Conservation (phyloP, 495 filamentous ascomycete genomes). For the Neurospora sp. region DNA sequence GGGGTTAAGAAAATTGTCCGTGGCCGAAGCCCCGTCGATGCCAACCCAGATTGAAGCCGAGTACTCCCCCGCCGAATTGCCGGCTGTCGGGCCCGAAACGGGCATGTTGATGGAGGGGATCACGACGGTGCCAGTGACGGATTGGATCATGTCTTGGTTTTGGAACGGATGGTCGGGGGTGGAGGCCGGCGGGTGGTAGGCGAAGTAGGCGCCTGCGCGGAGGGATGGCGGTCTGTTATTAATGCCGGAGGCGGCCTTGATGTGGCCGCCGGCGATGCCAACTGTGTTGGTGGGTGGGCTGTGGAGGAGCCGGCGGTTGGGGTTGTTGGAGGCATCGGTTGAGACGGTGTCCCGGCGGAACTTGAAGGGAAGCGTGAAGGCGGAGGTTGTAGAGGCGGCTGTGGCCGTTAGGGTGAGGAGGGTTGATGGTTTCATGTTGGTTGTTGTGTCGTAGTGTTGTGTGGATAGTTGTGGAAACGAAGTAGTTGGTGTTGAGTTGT, state of each 20-base stretch:
- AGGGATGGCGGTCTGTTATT: constrained; percentile 1
- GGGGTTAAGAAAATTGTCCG: background rate
- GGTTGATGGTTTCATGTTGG: constrained; percentile 7
- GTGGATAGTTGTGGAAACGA: background rate
- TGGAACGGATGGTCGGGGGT: background rate
- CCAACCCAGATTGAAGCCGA: constrained; percentile 20
- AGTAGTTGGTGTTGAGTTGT: background rate
- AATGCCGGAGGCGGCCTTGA: background rate
- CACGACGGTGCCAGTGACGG: constrained; percentile 6
- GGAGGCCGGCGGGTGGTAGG: background rate
- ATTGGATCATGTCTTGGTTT: constrained; percentile 1
- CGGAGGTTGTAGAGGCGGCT: background rate
- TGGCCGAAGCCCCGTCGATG: constrained; percentile 8
- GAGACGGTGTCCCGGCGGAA: background rate
- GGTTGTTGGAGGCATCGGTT: background rate
- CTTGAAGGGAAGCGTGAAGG: background rate
- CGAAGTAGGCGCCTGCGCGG: constrained; percentile 11
- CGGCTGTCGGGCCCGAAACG: constrained; percentile 12
- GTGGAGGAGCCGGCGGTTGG: constrained; percentile 3
- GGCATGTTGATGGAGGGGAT: constrained; percentile 13
- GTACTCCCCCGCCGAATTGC: constrained; percentile 10
- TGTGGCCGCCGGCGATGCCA: too few species aligned
- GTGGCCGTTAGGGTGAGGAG: constrained; percentile 4
- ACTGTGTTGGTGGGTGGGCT: background rate
- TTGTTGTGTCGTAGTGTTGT: background rate